Evolutionary conservation across 2,329 filamentous ascomycete genomes (phyloP), one percentile per base, ranked within the genome.

Genomic region (Penicillium verrucosum): DNA sequence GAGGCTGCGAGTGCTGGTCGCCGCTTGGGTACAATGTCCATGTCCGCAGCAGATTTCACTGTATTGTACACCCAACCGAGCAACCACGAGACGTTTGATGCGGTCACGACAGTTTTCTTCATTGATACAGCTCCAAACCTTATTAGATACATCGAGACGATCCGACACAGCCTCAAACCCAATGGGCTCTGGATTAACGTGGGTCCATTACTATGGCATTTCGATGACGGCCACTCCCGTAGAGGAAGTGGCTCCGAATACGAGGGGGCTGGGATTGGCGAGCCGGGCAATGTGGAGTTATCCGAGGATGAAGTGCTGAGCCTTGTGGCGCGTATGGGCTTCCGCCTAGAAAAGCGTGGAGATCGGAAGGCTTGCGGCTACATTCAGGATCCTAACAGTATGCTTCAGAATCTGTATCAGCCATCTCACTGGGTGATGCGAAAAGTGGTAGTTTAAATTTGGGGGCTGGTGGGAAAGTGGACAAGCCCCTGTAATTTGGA

Each of bases 101-200:
- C 88, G 1, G 90, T 97, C 2, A 86, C 90, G 0, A 90, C 89
- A 3, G 89, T 96, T 11, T 99, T 97, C 77, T 99, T 99, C 78
- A 88, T 99, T 56, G 95, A 99, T 72, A 99, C 94, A 1, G 94
- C 94, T 2, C 92, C 93, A 1, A 97, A 99, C 71, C 73, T 97
- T 32, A 88, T 97, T 52, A 85, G 89, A 2, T 99, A 99, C 70
- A 84, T 99, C 34, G 87, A 96, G 70, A 87, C 92, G 1, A 89
- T 97, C 53, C 79, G 78, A 41, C 84, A 89, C 69, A 95, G 92
- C 68, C 81, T 99, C 48, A 85, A 83, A 63, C 80, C 85, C 0
- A 89, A 89, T 27, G 94, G 94, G 0, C 68, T 96, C 4, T 89
- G 96, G 79, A 83, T 96, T 69, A 99, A 99, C 68, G 79, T 96